Base-by-base conservation (phyloP, 176 grass and related monocot genomes). In the Otatea glauca region DNA sequence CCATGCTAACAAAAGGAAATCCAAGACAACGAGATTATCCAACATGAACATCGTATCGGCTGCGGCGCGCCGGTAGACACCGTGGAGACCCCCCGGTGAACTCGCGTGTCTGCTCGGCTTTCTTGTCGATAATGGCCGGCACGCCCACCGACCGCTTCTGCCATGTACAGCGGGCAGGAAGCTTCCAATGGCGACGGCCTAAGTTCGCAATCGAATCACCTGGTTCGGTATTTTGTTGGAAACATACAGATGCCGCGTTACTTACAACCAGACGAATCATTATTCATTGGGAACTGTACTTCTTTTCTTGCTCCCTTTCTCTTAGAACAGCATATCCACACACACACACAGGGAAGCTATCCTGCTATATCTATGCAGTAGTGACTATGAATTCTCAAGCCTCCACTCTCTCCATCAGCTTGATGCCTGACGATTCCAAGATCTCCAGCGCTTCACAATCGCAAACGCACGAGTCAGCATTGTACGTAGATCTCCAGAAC, bases 381-480 rank as follows among this genome's bases (percentile, higher is more conserved):
- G 65, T 74, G 7, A 11, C 63, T 72, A 34, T 25, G 15, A 12
- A 47, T 58, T 47, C 59, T 90, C 74, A 90, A 11, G 48, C 86
- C 72, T 94, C 91, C 69, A 89, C 83, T 72, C 88, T 88, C 93
- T 98, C 96, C 24, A 75, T 62, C 75, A 98, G 50, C 74, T 92
- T 95, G 87, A 98, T 94, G 50, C 96, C 96, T 71, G 83, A 79
- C 50, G 91, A 74, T 66, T 98, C 87, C 88, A 98, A 44, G 51
- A 98, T 90, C 84, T 98, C 83, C 86, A 98, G 82, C 65, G 96
- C 96, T 98, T 87, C 85, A 94, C 47, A 70, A 35, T 38, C 1
- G 6, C 73, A 72, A 67, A 82, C 2, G 49, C 29, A 82, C 1
- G 71, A 23, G 5, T 84, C 45, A 84, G 45, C 48, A 64, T 45